These are phyloP conservation scores for Kernera saxatilis DNA, from an alignment of 345 rosid genomes.

Conservation along the genomic window DNA sequence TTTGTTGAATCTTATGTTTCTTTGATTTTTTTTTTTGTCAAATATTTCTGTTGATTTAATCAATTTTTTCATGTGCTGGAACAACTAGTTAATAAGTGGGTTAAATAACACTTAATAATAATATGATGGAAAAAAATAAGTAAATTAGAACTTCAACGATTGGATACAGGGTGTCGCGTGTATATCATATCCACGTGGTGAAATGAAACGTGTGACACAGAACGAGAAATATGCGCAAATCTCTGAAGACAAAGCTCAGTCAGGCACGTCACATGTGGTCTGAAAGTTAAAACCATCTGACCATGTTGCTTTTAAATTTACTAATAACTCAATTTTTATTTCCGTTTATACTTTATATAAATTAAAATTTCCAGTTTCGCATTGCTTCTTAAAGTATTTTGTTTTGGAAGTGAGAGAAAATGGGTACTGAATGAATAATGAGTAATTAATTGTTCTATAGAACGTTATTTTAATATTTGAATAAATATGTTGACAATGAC, in stretches of 20 bases:
- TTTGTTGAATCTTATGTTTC: neutral
- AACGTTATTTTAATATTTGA: neutral
- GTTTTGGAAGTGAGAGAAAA: neutral
- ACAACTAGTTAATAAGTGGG: neutral
- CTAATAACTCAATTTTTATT: neutral
- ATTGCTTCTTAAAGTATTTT: neutral
- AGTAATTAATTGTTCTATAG: neutral
- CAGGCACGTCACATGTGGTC: conserved; percentile 28
- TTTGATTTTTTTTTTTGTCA: too few relatives aligned
- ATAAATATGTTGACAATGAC: neutral
- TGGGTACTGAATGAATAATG: neutral
- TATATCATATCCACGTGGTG: conserved; percentile 20
- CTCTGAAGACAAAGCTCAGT: conserved; percentile 8
- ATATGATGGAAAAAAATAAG: too few relatives aligned
- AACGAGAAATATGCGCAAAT: neutral
- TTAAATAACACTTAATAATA: too few relatives aligned
- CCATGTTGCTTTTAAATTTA: conserved; percentile 14
- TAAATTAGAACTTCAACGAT: too few relatives aligned
- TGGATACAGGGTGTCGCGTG: conserved; percentile 11
- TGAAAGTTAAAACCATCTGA: conserved; percentile 16
- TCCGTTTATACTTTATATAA: neutral
- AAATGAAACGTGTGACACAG: conserved; percentile 19
- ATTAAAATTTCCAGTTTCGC: neutral
- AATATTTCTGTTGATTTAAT: neutral
- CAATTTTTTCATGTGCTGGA: neutral